Evolutionary conservation across 352 stramenopile species (phyloP).

Genomic region (Plasmopara viticola): DNA sequence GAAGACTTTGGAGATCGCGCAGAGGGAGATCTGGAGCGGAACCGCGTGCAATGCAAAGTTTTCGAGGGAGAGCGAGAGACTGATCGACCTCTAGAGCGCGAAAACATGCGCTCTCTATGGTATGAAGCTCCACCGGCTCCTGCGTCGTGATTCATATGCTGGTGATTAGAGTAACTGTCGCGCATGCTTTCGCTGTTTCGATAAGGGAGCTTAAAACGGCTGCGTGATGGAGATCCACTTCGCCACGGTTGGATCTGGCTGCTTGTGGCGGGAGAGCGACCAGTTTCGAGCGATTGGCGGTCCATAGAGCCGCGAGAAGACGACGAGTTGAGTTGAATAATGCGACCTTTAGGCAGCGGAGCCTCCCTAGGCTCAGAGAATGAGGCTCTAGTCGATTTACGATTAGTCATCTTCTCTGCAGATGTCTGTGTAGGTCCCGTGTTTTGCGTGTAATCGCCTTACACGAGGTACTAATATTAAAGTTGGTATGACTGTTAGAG

Average conservation of each 20-base stretch:
- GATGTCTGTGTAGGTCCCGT: background rate
- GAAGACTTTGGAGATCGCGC: constrained; percentile 16
- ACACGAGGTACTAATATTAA: too few relatives aligned
- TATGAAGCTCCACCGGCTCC: constrained; percentile 10
- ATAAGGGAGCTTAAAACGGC: constrained; percentile 17
- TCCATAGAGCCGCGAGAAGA: constrained; percentile 16
- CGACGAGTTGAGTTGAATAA: constrained; percentile 22
- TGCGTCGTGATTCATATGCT: constrained; percentile 15
- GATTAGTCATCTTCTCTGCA: constrained; percentile 20
- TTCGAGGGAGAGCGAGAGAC: constrained; percentile 49
- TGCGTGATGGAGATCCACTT: constrained; percentile 15
- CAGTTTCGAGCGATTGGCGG: constrained; percentile 16
- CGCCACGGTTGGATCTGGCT: constrained; percentile 16
- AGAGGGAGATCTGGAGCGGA: constrained; percentile 19
- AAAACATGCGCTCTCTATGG: constrained; percentile 31
- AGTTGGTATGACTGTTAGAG: too few relatives aligned
- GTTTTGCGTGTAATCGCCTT: too few relatives aligned
- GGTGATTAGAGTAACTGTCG: constrained; percentile 29
- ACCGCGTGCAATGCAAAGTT: constrained; percentile 23
- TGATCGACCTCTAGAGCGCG: constrained; percentile 36
- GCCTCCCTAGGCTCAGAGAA: constrained; percentile 22
- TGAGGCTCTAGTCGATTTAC: constrained; percentile 23
- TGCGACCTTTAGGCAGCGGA: constrained; percentile 8
- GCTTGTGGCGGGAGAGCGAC: constrained; percentile 10
- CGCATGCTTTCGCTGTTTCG: constrained; percentile 8